Base-by-base conservation (phyloP, 2,329 filamentous ascomycete species). In the Fusarium scirpi region DNA sequence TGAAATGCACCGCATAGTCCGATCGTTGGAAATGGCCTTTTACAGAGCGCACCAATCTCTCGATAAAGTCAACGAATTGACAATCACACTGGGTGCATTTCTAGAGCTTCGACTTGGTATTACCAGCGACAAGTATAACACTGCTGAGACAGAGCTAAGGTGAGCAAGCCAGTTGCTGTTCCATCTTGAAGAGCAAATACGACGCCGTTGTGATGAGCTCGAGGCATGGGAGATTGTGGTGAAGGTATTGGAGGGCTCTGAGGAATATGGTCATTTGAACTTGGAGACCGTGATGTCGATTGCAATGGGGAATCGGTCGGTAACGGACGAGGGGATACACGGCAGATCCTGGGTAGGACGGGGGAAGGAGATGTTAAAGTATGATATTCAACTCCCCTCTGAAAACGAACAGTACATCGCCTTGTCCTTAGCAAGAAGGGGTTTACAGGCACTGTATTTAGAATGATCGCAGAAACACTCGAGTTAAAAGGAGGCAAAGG, bases 51-150 rank as follows among this genome's bases (percentile, higher is more conserved):
- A 38, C 10, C 3, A 38, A 38, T n/a, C 6, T 6, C 18, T 38
- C 1, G 34, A 12, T 38, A 6, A 0, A 3, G 18, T 1, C 18
- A 7, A 1, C 34, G 3, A 6, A n/a, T 38, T 38, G 34, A 38
- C 34, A 1, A 7, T 8, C 1, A 32, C 8, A 5, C 18, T 38
- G 18, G 34, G 34, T 38, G 3, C 7, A 38, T 7, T 38, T 0
- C 34, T 38, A n/a, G n/a, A n/a, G n/a, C n/a, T n/a, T n/a, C 34
- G 34, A n/a, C 34, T 38, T 38, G 34, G 18, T 12, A 38, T 38
- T 11, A 1, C 0, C 0, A 38, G 34, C 34, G 18, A 38, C 10
- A 38, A 0, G 3, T 38, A 38, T 11, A n/a, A 0, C 2, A 4
- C 7, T 6, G 34, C 34, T 1, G 0, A 4, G 3, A 0, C 34